A percentile compares a stretch with the other conserved stretches of the same genome.
phyloP scores from a whole-genome alignment of 352 stramenopile genomes.

The Phytophthora megakarya region DNA sequence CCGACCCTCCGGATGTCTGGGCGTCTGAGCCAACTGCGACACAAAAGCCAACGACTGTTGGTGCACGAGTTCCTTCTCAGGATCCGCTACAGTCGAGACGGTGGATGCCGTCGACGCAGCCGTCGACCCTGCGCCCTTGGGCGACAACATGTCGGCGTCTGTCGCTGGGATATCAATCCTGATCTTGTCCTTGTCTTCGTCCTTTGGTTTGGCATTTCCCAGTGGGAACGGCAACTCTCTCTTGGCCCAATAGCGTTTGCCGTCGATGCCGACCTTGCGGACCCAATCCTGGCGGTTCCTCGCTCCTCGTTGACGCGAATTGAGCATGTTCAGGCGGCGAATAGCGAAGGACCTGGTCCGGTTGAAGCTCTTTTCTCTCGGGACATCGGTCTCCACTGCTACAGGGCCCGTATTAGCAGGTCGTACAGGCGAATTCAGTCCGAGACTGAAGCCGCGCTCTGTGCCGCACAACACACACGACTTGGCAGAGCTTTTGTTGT shows the following conservation, averaged over 20 bases:
- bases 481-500: constrained; percentile 85
- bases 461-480: constrained; percentile 82
- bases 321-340: constrained; percentile 88
- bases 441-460: constrained; percentile 80
- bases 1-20: constrained; percentile 76
- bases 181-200: constrained; percentile 22
- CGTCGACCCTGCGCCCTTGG: constrained; percentile 24
- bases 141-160: constrained; percentile 52
- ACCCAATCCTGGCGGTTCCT: constrained; percentile 86
- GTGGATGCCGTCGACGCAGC: constrained; percentile 24
- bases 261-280: constrained; percentile 78
- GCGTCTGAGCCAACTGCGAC: constrained; percentile 83
- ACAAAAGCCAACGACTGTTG: constrained; percentile 87
- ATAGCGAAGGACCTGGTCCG: constrained; percentile 87
- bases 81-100: constrained; percentile 14
- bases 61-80: constrained; percentile 73
- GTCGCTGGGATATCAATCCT: constrained; percentile 50
- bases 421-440: constrained; percentile 52
- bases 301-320: constrained; percentile 75
- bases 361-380: constrained; percentile 76
- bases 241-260: constrained; percentile 86
- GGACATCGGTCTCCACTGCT: constrained; percentile 48
- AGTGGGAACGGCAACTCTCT: constrained; percentile 62
- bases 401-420: constrained; percentile 36
- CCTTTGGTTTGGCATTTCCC: constrained; percentile 41